phyloP scores from a whole-genome alignment of 495 filamentous ascomycete genomes.

The Penicillium fimorum region DNA sequence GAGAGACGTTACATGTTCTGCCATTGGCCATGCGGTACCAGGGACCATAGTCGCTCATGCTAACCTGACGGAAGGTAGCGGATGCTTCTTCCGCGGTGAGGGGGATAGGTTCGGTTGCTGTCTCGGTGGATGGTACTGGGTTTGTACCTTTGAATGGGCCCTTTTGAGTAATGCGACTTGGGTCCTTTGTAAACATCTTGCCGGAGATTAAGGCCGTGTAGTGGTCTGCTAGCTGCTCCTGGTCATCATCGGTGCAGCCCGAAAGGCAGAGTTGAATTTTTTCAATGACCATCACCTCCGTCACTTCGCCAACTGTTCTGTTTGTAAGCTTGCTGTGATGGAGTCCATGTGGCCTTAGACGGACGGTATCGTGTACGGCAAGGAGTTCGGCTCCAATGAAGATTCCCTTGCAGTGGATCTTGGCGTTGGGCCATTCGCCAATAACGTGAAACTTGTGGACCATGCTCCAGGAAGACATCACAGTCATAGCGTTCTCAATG shows the following conservation, averaged over 20 bases:
- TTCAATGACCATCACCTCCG: slow-evolving; percentile 53
- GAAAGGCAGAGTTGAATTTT: slow-evolving; percentile 47
- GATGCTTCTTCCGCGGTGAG: slow-evolving; percentile 34
- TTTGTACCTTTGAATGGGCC: slow-evolving; percentile 11
- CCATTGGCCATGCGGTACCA: slow-evolving; percentile 50
- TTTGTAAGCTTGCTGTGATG: not conserved
- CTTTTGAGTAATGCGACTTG: slow-evolving; percentile 23
- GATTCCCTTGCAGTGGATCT: slow-evolving; percentile 51
- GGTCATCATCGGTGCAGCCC: slow-evolving; percentile 46
- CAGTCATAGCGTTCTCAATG: slow-evolving; percentile 52
- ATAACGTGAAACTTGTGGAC: slow-evolving; percentile 49
- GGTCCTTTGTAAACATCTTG: slow-evolving; percentile 46
- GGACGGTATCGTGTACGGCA: slow-evolving; percentile 51
- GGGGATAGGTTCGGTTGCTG: slow-evolving; percentile 20
- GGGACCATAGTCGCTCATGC: slow-evolving; percentile 41
- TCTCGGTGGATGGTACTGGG: not conserved
- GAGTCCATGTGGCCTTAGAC: slow-evolving; percentile 43
- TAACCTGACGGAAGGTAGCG: slow-evolving; percentile 37
- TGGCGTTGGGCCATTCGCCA: slow-evolving; percentile 54
- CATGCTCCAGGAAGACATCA: slow-evolving; percentile 53
- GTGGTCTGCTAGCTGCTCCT: slow-evolving; percentile 41
- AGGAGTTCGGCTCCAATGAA: slow-evolving; percentile 58
- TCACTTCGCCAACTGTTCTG: slow-evolving; percentile 24
- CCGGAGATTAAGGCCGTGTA: slow-evolving; percentile 46
- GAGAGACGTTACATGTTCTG: slow-evolving; percentile 43